Evolutionary conservation across 768 basidiomycete species (phyloP), one percentile per base, ranked within the genome.

Genomic region (Cytidiella melzeri): DNA sequence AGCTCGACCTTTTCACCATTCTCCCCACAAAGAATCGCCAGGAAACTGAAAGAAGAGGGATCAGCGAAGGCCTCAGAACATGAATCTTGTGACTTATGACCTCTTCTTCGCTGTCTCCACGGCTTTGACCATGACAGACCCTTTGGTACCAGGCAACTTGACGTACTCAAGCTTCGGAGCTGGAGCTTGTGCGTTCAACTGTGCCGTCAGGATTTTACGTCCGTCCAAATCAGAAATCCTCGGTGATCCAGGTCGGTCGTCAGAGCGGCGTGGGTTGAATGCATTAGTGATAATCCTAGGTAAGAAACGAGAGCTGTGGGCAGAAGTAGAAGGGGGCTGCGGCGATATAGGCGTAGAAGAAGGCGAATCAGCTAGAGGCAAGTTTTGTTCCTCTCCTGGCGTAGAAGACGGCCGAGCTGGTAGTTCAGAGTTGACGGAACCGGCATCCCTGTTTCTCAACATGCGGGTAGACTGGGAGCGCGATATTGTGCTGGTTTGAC

Each of bases 1-100:
- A 95, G 71, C 60, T 95, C 92, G 41, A 95, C 91, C 60, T 93
- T 91, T 70, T 94, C 92, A 13, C 90, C 92, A 55, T 81, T 86
- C 27, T 94, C 92, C 18, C 92, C 92, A 55, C 92, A 94, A 0
- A 95, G 76, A 58, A 94, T 93, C 7, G 92, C 92, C 20, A 95
- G 76, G 71, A 94, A 95, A 65, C 90, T 92, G 45, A 1, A 37
- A 36, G 44, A 43, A 5, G 39, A 41, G 47, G 24, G 43, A 28
- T 27, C 12, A 46, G 23, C 41, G 21, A 24, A 19, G 28, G 40
- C 48, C 50, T 39, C 55, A 38, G 3, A 23, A 41, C 19, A 18
- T 11, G 27, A 47, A 18, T 46, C n/a, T n/a, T 34, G 30, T 7
- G 15, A 34, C 30, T 7, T 34, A 56, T 47, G 34, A 86, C 84